Evolutionary conservation across 1,284 basidiomycete genomes (phyloP).

Genomic region (Neonothopanus nambi): DNA sequence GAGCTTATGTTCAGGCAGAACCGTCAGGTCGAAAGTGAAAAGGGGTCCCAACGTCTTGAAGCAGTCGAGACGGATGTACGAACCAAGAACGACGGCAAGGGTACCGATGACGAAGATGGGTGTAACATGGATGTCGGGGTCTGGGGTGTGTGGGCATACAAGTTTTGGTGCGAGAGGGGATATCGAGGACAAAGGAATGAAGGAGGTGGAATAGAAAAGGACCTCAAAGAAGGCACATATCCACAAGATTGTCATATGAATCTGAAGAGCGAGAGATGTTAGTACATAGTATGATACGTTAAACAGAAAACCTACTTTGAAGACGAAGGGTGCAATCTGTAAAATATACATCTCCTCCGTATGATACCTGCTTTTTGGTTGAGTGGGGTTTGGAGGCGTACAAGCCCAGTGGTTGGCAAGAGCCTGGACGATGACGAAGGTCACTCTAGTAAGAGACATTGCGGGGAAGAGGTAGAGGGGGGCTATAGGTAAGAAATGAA

Average conservation of each 20-base stretch:
- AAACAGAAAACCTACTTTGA: constrained; percentile 41
- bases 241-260: constrained; percentile 53
- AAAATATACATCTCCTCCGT: constrained; percentile 52
- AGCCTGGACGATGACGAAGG: constrained; percentile 50
- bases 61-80: constrained; percentile 42
- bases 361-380: constrained; percentile 52
- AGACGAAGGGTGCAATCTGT: constrained; percentile 57
- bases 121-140: constrained; percentile 39
- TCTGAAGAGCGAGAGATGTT: constrained; percentile 30
- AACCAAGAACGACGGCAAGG: constrained; percentile 46
- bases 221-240: constrained; percentile 50
- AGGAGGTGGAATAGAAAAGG: constrained; percentile 42
- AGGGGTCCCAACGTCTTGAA: constrained; percentile 18
- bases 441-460: constrained; percentile 48
- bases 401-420: constrained; percentile 53
- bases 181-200: constrained; percentile 31
- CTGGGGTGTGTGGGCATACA: constrained; percentile 32
- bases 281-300: not conserved
- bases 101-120: constrained; percentile 52
- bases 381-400: constrained; percentile 60
- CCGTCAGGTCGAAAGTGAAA: constrained; percentile 21
- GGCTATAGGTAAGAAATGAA: too few species aligned
- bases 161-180: constrained; percentile 27
- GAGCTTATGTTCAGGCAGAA: constrained; percentile 18
- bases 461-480: not conserved